phyloP scores from a whole-genome alignment of 805 yeast genomes.

The Myxozyma mucilagina region DNA sequence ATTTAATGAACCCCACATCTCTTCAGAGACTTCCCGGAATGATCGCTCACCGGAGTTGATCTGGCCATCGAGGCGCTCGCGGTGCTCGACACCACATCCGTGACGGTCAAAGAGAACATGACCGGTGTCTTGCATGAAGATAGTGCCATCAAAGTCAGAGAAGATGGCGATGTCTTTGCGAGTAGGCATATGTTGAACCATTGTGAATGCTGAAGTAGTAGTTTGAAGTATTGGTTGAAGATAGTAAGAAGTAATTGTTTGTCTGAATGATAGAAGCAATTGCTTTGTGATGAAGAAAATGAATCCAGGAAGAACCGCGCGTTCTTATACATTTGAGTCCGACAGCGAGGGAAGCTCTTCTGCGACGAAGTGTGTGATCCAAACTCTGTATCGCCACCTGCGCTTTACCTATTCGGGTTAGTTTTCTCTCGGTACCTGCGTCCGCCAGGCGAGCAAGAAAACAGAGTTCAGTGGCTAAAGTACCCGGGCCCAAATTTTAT shows the following conservation, averaged over 20 bases:
- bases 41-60: conserved; percentile 43
- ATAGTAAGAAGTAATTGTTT: not conserved
- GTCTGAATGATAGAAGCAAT: not conserved
- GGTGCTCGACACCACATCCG: conserved; percentile 45
- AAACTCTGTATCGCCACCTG: conserved; percentile 4
- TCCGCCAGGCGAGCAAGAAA: not conserved
- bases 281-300: not conserved
- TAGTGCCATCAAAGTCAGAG: conserved; percentile 49
- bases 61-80: conserved; percentile 42
- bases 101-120: conserved; percentile 47
- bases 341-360: not conserved
- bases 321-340: not conserved
- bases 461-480: not conserved
- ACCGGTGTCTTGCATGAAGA: conserved; percentile 49
- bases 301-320: not conserved
- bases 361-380: conserved; percentile 8
- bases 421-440: not conserved
- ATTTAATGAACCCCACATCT: conserved; percentile 47
- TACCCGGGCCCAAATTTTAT: not conserved
- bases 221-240: not conserved
- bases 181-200: conserved; percentile 9
- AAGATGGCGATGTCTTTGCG: conserved; percentile 32
- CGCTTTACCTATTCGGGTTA: not conserved
- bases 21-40: conserved; percentile 47
- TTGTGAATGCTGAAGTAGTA: not conserved